phyloP scores from a whole-genome alignment of 1,284 basidiomycete species.

The Takashimella koratensis region DNA sequence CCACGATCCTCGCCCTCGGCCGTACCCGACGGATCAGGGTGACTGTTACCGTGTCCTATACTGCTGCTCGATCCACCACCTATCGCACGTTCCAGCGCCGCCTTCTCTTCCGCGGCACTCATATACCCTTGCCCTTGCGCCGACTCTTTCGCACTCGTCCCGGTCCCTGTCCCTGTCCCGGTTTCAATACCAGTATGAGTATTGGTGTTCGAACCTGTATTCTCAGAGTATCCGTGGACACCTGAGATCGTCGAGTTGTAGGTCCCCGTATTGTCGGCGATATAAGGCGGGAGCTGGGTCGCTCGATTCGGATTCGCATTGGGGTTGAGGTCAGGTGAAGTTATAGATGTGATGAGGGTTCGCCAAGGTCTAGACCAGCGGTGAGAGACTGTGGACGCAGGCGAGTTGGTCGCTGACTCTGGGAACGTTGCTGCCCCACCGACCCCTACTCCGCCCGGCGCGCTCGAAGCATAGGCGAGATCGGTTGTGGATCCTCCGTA shows the following conservation, averaged over 20 bases:
- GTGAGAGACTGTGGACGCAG: neutral
- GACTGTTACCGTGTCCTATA: neutral
- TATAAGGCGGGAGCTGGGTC: slow-evolving; percentile 21
- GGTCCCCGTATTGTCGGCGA: slow-evolving; percentile 14
- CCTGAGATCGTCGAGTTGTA: neutral
- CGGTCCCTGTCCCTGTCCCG: slow-evolving; percentile 2
- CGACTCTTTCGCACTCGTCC: neutral
- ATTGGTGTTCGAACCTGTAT: slow-evolving; percentile 2
- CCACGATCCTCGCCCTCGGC: slow-evolving; percentile 2
- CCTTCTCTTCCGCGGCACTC: slow-evolving; percentile 17
- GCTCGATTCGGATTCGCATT: slow-evolving; percentile 6
- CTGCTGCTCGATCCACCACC: neutral
- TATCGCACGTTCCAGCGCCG: neutral
- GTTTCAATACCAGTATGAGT: too few relatives aligned
- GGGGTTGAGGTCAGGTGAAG: slow-evolving; percentile 4
- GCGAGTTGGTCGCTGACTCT: neutral
- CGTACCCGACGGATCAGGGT: neutral
- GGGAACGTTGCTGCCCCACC: neutral
- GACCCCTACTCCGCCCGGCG: too few relatives aligned
- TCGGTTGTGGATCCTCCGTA: neutral
- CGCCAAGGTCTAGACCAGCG: neutral
- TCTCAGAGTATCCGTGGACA: neutral
- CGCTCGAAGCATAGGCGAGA: neutral
- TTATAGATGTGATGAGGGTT: slow-evolving; percentile 6
- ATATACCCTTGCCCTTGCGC: neutral